Evolutionary conservation across 225 moss, liverwort and hornwort genomes (phyloP), one percentile per base, ranked within the genome.

Genomic region (Climacium dendroides): DNA sequence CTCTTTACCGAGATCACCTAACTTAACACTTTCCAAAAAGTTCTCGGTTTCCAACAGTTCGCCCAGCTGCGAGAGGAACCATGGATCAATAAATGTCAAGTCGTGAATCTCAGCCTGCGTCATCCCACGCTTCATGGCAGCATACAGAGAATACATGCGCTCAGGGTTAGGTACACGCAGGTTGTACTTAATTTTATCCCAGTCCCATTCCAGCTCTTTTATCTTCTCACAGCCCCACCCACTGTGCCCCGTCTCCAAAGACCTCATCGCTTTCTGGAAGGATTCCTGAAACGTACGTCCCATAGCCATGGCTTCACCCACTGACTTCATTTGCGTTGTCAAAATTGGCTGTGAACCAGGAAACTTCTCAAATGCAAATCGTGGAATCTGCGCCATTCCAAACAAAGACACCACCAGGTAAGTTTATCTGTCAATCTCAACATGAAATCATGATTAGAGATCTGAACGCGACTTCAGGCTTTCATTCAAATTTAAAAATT

Each of bases 311-410:
- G 98, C 95, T 88, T 98, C 98, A 73, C 98, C 98, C 47, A 98
- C 98, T 18, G 98, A 98, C 93, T 98, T 98, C 98, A 98, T 98
- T 88, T 98, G 98, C 26, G 98, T 98, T 23, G 96, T 95, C 78
- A 98, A 88, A 78, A 96, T 91, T 53, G 98, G 98, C 78, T 95
- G 91, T 30, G 98, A 97, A 52, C 98, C 97, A 79, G 98, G 98
- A 81, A 98, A 98, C 90, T 98, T 98, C 91, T 98, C 98, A 88
- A 98, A 98, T 65, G 98, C 98, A 76, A 98, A 98, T 62, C 98
- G 95, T 37, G 98, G 98, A 91, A 98, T 98, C 98, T 98, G 95
- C 73, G 81, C 35, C 81, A 89, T 34, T 83, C 70, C 59, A 87
- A 71, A 79, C 50, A 60, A 41, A 86, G 66, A 57, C 19, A 88